Evolutionary conservation across 805 yeast genomes (phyloP), one percentile per base, ranked within the genome.

Genomic region (Metschnikowia lachancei): DNA sequence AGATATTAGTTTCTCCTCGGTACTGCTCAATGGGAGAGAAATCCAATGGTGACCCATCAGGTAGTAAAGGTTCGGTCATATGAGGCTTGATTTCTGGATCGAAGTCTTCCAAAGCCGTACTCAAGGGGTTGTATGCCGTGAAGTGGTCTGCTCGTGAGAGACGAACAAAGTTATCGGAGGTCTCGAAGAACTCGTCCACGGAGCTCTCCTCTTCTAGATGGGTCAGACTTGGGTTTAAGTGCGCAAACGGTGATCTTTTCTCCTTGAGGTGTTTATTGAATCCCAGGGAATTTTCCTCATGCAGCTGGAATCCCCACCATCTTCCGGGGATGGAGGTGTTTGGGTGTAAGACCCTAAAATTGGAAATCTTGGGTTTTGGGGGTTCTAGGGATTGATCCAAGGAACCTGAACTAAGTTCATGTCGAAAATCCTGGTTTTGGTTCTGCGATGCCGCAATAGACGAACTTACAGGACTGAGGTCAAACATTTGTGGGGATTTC

Each of bases 11-110:
- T 20, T 34, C 29, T 14, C 54, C 53, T 26, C 40, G 37, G 33
- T 42, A 43, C 22, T 41, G 40, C n/a, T 13, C 20, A n/a, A 53
- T 24, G 2, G 38, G 36, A 2, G 56, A 52, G 32, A 55, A 45
- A 20, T 54, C 53, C 22, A 55, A 43, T 1, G 50, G 49, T 10
- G 52, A 41, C 9, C 42, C 45, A 30, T 54, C 50, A 11, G 50
- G 50, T 14, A 51, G 43, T 18, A 55, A 45, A 4, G 58, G 58
- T 16, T 42, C 47, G 12, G 51, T 43, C 58, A 55, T 55, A 38
- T 54, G 59, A 2, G 58, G 54, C 45, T 28, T 43, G 32, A 48
- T 31, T 17, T 41, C 41, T 3, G 53, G 45, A 22, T 47, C 45
- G 14, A 50, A 44, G 24, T 50, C 54, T 14, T 47, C 47, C 31